phyloP scores from a whole-genome alignment of 345 rosid species.

The Erucastrum elatum region DNA sequence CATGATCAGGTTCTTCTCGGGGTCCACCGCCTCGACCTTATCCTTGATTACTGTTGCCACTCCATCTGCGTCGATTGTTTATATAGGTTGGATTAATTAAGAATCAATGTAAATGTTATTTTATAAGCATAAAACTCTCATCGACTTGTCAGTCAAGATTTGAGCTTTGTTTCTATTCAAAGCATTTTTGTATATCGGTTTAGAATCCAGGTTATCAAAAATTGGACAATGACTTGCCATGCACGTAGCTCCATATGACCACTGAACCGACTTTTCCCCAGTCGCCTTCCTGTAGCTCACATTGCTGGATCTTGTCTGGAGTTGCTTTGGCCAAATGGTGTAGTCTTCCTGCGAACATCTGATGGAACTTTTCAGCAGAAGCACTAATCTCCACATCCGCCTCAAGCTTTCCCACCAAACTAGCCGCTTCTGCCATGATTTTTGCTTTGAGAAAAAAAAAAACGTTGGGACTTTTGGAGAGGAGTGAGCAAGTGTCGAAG shows the following conservation, averaged over 20 bases:
- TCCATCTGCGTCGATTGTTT: constrained; percentile 23
- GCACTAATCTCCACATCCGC: constrained; percentile 16
- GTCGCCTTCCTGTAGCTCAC: constrained; percentile 42
- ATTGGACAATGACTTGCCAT: constrained; percentile 6
- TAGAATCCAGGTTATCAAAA: no score
- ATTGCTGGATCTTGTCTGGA: constrained; percentile 23
- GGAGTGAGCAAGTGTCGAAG: background rate
- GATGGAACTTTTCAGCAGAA: constrained; percentile 32
- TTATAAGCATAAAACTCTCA: no score
- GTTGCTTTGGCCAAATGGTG: constrained; percentile 39
- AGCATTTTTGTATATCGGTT: no score
- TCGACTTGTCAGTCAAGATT: no score
- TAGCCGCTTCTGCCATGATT: background rate
- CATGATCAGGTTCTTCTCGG: constrained; percentile 28
- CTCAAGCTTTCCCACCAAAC: constrained; percentile 6
- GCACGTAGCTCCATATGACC: constrained; percentile 38
- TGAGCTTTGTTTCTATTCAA: no score
- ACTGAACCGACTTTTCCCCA: constrained; percentile 39
- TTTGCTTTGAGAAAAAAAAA: background rate
- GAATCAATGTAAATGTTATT: no score
- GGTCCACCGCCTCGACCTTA: constrained; percentile 28
- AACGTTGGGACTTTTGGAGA: background rate
- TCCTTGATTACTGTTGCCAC: constrained; percentile 23
- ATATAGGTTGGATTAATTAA: background rate
- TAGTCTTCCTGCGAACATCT: constrained; percentile 38